These are phyloP conservation scores for Teunomyces atbi DNA, from an alignment of 805 yeast genomes.

Conservation along the genomic window DNA sequence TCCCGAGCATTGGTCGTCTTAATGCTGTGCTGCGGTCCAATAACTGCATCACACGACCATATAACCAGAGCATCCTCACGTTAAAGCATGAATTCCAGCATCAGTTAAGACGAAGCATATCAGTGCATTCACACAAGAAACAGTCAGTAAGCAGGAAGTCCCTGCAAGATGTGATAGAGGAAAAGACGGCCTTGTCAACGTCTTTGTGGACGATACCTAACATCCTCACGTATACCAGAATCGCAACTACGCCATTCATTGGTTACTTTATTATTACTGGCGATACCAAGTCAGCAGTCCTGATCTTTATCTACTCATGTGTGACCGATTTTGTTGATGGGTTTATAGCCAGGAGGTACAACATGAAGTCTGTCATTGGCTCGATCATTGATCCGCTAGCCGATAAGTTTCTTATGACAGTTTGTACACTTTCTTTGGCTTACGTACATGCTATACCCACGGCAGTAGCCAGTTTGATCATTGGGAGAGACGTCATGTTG, in stretches of 20 bases:
- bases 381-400: conserved; percentile 94
- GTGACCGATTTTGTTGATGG: conserved; percentile 93
- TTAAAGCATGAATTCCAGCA: background rate
- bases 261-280: conserved; percentile 74
- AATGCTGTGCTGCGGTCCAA: background rate
- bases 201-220: conserved; percentile 68
- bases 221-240: conserved; percentile 73
- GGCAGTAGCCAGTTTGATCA: conserved; percentile 60
- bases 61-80: background rate
- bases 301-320: conserved; percentile 79
- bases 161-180: background rate
- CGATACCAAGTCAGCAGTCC: conserved; percentile 62
- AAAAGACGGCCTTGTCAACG: background rate
- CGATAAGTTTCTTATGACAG: conserved; percentile 85
- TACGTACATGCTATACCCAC: conserved; percentile 66
- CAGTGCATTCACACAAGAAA: background rate
- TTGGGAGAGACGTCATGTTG: conserved; percentile 80
- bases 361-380: conserved; percentile 79
- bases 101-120: background rate
- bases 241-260: conserved; percentile 78
- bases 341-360: conserved; percentile 76
- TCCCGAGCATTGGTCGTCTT: background rate
- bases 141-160: background rate
- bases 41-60: background rate
- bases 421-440: conserved; percentile 75